Conservation (phyloP, 345 rosid species). For the Populus ilicifolia region DNA sequence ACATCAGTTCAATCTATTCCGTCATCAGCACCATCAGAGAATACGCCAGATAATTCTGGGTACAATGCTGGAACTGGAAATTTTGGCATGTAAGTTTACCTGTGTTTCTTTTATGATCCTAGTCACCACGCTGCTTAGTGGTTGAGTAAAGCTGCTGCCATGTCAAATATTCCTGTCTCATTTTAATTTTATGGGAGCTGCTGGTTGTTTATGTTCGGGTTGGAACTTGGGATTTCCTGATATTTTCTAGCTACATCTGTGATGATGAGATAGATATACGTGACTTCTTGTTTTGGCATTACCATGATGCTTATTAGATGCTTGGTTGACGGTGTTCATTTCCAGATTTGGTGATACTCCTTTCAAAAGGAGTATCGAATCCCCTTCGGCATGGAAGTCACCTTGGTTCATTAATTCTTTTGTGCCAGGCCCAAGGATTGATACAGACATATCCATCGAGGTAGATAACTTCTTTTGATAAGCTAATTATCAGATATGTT, state of each 20-base stretch:
- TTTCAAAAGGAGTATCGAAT: slow-evolving; percentile 74
- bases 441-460: slow-evolving; percentile 87
- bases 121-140: not conserved
- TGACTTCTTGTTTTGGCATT: not conserved
- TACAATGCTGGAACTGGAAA: slow-evolving; percentile 49
- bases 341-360: slow-evolving; percentile 87
- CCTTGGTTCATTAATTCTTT: slow-evolving; percentile 88
- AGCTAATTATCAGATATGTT: not conserved
- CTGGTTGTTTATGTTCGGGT: not conserved
- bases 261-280: not conserved
- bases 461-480: slow-evolving; percentile 29
- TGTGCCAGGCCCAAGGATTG: slow-evolving; percentile 71
- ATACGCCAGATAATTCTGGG: slow-evolving; percentile 24
- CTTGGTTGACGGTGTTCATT: slow-evolving; percentile 16
- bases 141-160: not conserved
- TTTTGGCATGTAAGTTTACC: slow-evolving; percentile 55
- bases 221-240: not conserved
- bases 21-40: slow-evolving; percentile 40
- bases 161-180: not conserved
- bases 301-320: not conserved
- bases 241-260: not conserved
- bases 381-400: slow-evolving; percentile 98
- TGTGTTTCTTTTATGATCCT: not conserved
- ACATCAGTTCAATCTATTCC: slow-evolving; percentile 28
- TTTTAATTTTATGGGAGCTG: not conserved